Evolutionary conservation across 2,329 filamentous ascomycete genomes (phyloP), one percentile per base, ranked within the genome.

Genomic region (Xenosphaeropsis pyriputrescens): DNA sequence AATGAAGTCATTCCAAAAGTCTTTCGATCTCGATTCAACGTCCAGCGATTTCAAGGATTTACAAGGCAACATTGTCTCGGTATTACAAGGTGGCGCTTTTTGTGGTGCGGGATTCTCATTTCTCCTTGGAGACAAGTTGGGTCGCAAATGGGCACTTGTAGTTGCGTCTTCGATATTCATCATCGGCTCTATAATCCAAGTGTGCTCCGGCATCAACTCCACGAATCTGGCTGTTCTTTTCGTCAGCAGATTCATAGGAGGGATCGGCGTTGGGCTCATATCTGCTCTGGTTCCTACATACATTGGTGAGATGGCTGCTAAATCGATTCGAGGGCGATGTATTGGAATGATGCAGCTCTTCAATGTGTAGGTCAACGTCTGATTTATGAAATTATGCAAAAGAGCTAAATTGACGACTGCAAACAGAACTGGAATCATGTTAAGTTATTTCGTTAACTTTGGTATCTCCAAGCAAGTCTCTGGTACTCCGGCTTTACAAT

Each of bases 1-100:
- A 14, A 32, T 32, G 30, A 14, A 14, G 8, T 14, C 30, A n/a
- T 32, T 32, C 30, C 30, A 32, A 32, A 32, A 32, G 16, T 32
- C 30, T 7, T 32, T 32, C 30, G 16, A 32, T 13, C 30, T 32
- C 14, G 16, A 32, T 13, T 15, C 14, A 14, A 32, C n/a, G 5
- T 32, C 30, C 3, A 14, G 16, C 16, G n/a, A 14, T 15, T 32
- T 32, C 30, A 17, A 14, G 16, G 14, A 32, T 13, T 34, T 41
- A 13, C 72, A 76, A 51, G 73, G 37, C 8, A 55, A 53, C 18
- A 51, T 55, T 29, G 50, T 54, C 13, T 50, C 50, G 13, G 46
- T 45, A 7, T 46, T 52, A 15, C 51, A 55, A 38, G 51, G 49
- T 6, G 51, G 50, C 16, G 47, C 46, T 26, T 53, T 55, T 36